These are phyloP conservation scores for Globisporangium spiculum DNA, from an alignment of 352 stramenopile species.

Conservation along the genomic window DNA sequence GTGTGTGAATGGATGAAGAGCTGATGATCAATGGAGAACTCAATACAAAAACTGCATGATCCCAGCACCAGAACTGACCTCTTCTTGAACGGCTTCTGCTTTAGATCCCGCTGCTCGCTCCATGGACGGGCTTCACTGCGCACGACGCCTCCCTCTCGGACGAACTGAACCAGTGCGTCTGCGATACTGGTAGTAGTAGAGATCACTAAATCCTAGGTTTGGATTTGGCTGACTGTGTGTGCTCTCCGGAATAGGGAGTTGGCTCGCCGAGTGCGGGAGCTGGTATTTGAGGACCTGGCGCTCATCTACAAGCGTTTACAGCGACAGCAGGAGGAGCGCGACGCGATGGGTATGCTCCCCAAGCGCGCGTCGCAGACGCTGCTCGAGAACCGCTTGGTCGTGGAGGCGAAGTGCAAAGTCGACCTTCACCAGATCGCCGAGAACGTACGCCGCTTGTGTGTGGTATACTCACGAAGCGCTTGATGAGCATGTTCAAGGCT, in stretches of 20 bases:
- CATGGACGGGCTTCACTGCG: constrained; percentile 43
- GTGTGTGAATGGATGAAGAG: not conserved
- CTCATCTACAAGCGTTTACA: constrained; percentile 39
- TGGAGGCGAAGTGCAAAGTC: constrained; percentile 65
- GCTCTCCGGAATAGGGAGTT: constrained; percentile 31
- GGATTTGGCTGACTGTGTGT: not conserved
- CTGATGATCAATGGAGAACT: not conserved
- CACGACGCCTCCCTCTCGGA: constrained; percentile 43
- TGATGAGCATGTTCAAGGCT: no score
- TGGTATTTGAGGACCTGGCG: constrained; percentile 40
- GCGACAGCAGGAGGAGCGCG: constrained; percentile 37
- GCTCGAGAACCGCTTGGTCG: constrained; percentile 51
- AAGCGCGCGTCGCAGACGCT: constrained; percentile 37
- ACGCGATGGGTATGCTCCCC: constrained; percentile 43
- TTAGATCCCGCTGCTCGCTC: constrained; percentile 41
- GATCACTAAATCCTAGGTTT: not conserved
- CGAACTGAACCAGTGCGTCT: constrained; percentile 40
- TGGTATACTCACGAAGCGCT: no score
- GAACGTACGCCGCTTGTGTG: constrained; percentile 28
- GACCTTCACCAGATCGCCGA: constrained; percentile 35
- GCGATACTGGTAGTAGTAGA: not conserved
- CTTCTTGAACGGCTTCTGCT: not conserved
- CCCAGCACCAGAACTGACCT: not conserved
- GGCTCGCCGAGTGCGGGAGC: constrained; percentile 31
- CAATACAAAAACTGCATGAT: not conserved